Percentiles rank a stretch among this genome's conserved stretches.
Conservation (phyloP, 2,329 filamentous ascomycete species). For the Lachnellula willkommii region DNA sequence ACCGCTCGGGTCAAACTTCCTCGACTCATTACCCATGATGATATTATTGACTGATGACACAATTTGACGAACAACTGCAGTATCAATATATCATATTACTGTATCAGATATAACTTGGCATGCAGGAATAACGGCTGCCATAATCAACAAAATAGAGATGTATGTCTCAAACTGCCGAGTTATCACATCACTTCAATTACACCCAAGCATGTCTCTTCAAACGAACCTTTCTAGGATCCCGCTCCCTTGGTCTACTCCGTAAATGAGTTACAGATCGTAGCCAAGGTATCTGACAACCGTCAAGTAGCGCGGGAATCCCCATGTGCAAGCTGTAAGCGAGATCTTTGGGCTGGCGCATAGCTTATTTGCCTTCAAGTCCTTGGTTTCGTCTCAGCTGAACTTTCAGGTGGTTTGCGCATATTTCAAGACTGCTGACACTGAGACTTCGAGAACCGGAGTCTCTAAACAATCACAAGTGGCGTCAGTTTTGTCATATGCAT, state of each 20-base stretch:
- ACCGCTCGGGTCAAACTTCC: background rate
- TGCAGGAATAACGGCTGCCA: background rate
- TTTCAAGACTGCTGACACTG: background rate
- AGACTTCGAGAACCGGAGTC: no score
- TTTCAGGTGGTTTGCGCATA: background rate
- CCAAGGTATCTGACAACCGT: no score
- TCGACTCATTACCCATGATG: conserved; percentile 1
- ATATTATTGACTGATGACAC: background rate
- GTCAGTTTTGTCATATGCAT: background rate
- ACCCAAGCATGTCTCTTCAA: conserved; percentile 1
- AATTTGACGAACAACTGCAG: conserved; percentile 2
- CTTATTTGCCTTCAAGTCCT: background rate
- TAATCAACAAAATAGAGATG: background rate
- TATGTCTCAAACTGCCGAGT: background rate
- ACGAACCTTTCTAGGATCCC: background rate
- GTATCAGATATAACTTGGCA: conserved; percentile 1
- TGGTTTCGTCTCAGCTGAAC: background rate
- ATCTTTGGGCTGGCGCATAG: background rate
- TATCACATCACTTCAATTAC: background rate
- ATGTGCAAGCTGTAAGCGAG: background rate
- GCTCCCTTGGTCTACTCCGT: background rate
- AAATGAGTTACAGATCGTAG: background rate
- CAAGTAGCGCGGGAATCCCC: background rate
- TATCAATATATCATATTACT: background rate
- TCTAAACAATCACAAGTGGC: no score